Evolutionary conservation across 371 early-diverging fungal species (phyloP), one percentile per base, ranked within the genome.

Genomic region (Lichtheimia hyalospora): DNA sequence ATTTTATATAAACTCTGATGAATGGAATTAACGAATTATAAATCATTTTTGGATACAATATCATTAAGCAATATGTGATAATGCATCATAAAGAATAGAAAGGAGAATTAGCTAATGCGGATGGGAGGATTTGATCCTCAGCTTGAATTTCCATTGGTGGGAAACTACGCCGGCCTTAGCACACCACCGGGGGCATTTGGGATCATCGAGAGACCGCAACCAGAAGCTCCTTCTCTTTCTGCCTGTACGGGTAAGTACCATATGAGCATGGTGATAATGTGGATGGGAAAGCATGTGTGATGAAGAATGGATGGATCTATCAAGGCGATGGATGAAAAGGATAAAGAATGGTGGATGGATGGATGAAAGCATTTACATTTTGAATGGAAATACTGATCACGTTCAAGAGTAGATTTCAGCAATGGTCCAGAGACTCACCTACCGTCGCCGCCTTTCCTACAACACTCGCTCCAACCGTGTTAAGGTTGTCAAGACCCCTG

Each of bases 391-490:
- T 25, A 25, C 21, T 57, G 39, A 53, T 21, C 52, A 21, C 48
- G 56, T 46, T 42, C 44, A 25, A 20, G 28, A 41, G 14, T 25
- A 52, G 54, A 44, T 40, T 24, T 60, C 59, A 66, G 71, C 69
- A 77, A 88, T 88, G 89, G 87, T 79, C 77, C 96, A 96, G 83
- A 93, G 98, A 84, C 88, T 96, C 65, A 95, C 93, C 58, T 98
- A 97, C 89, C 89, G 97, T 77, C 92, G 97, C 70, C 92, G 96
- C 73, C 85, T 94, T 70, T 95, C 97, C 69, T 98, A 97, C 94
- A 96, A 97, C 94, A 98, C 98, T 80, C 91, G 90, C 80, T 96
- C 96, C 74, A 98, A 98, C 95, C 88, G 94, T 82, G 89, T 90
- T 79, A 84, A 88, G 69, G 86, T 93, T 71, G 91, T 93, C 81